Evolutionary conservation across 306 rosid species (phyloP), one percentile per base, ranked within the genome.

Genomic region (Macrotyloma uniflorum): DNA sequence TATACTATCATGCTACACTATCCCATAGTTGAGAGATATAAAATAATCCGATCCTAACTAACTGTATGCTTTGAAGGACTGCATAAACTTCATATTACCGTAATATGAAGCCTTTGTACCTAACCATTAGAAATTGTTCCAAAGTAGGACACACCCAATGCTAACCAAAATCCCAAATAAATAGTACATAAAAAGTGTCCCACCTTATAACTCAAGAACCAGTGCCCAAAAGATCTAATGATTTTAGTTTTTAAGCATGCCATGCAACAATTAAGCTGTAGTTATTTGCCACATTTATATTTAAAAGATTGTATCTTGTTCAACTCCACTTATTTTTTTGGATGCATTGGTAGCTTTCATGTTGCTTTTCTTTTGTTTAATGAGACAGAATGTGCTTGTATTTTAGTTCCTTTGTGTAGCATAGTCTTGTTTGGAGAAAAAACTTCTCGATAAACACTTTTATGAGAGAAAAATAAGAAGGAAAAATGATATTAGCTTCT

Each of bases 121-220:
- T 65, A 65, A 33, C 64, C 75, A 22, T 54, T 54, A 53, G 18
- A 66, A 73, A 66, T 28, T 54, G 35, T 81, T 74, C 74, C 35
- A 16, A 54, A 73, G 43, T 54, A 71, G 58, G 67, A 42, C 13
- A 63, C 24, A 38, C 43, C 67, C 20, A 55, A 45, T 67, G 72
- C 43, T 45, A 23, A 40, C 79, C 30, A 64, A 38, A 65, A 42
- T 54, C 32, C 58, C 51, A 66, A 53, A 64, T 40, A 63, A 51
- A 24, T 42, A 11, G 28, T 72, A 68, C 40, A 40, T 51, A 3
- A 30, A 35, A 54, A 65, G 43, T n/a, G 22, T 74, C 24, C 43
- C 75, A 15, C 65, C 42, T 45, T 74, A 45, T 8, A 67, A 74
- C 54, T 70, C 23, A 43, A 74, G 68, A 42, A 15, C 47, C 12